Evolutionary conservation across 2,329 filamentous ascomycete genomes (phyloP), one percentile per base, ranked within the genome.

Genomic region (Cadophora sp.): DNA sequence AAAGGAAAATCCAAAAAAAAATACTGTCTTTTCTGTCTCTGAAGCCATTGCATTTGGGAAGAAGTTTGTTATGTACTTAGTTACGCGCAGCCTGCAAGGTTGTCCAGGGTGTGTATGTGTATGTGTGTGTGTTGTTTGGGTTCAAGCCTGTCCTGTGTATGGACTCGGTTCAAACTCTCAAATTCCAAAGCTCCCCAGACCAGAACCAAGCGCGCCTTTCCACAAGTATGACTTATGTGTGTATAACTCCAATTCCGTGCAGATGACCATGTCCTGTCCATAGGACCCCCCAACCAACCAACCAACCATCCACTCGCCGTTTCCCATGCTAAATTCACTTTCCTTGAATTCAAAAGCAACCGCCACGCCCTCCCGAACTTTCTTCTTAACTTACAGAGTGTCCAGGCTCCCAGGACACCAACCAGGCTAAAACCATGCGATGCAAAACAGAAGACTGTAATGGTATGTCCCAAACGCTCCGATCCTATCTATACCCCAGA

Each of bases 41-140:
- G 53, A 58, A 55, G 62, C 47, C 62, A 62, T 68, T 68, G 66
- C 59, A 68, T 68, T 65, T 62, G 65, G 59, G 62, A 68, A 48
- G 58, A 59, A 62, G 58, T 65, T 59, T 45, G 58, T 62, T 62
- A 59, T 68, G 66, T 63, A 53, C 51, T 56, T 56, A 53, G 60
- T 64, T 56, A 24, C 36, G 48, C 50, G 60, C 60, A 48, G 22
- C 14, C 33, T 36, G 45, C 30, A 62, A 55, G 60, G 20, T 58
- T 58, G 43, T 58, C 51, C 36, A 51, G 39, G 39, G 51, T 36
- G n/a, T 59, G 24, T 22, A 45, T 24, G 39, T 47, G 36, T 20
- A 6, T 30, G 27, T 30, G 27, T 30, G 27, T 30, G 27, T 30
- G 27, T 30, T n/a, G 30, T 50, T 53, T 33, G 58, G 51, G 39